A percentile compares a stretch with the other conserved stretches of the same genome.
Evolutionary conservation across 306 rosid genomes (phyloP).

Genomic region (Phaseolus lunatus): DNA sequence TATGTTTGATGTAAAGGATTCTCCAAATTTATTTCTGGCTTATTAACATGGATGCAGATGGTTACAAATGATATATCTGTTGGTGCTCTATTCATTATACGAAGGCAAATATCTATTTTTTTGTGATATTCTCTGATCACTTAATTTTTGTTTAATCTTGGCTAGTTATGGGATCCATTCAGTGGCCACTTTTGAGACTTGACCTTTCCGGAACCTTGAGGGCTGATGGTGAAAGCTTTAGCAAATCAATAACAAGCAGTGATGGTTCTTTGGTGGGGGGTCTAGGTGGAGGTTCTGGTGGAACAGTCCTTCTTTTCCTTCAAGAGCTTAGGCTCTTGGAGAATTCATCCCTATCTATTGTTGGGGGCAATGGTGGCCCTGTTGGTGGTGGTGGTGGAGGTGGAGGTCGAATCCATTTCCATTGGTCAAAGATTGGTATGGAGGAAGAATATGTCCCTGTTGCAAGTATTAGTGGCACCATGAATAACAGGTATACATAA

Average conservation of each 20-base stretch:
- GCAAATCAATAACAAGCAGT: constrained; percentile 53
- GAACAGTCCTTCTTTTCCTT: constrained; percentile 96
- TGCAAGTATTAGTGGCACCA: constrained; percentile 81
- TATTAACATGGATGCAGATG: constrained; percentile 36
- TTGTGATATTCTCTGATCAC: constrained; percentile 20
- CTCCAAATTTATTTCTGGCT: constrained; percentile 28
- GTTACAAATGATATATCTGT: constrained; percentile 31
- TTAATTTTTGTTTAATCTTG: constrained; percentile 49
- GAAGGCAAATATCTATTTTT: constrained; percentile 36
- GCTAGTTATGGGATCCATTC: constrained; percentile 90
- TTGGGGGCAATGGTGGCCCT: constrained; percentile 90
- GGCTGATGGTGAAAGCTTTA: constrained; percentile 93
- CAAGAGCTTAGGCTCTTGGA: constrained; percentile 80
- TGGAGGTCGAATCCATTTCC: constrained; percentile 98
- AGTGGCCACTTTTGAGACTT: constrained; percentile 89
- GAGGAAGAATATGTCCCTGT: constrained; percentile 87
- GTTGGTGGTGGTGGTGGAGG: constrained; percentile 99
- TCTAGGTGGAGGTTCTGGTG: constrained; percentile 98
- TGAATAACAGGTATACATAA: constrained; percentile 70
- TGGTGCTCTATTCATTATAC: constrained; percentile 26
- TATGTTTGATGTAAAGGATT: constrained; percentile 32
- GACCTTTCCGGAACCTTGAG: constrained; percentile 81
- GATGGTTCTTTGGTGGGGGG: constrained; percentile 82
- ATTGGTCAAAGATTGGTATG: constrained; percentile 84
- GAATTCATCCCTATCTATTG: constrained; percentile 77